Conservation (phyloP, 2,329 filamentous ascomycete species). For the Epichloe uncinata region DNA sequence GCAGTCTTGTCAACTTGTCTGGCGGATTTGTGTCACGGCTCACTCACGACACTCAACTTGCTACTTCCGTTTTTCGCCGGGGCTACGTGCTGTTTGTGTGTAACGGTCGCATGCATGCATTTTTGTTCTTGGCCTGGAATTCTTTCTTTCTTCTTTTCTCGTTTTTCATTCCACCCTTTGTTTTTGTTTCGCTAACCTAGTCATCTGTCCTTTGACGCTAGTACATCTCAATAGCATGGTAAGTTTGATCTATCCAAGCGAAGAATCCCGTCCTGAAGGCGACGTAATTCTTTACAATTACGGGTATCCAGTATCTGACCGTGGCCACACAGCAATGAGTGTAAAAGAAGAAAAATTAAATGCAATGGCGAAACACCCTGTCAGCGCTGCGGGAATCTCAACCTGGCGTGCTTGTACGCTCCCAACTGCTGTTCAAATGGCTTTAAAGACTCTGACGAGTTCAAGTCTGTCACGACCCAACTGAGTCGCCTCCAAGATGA, state of each 20-base stretch:
- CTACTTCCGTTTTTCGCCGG: no score
- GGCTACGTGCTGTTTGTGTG: background rate
- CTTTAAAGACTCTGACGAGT: slow-evolving; percentile 89
- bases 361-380: slow-evolving; percentile 60
- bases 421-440: slow-evolving; percentile 58
- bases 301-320: background rate
- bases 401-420: slow-evolving; percentile 51
- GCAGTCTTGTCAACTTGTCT: background rate
- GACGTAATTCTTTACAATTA: background rate
- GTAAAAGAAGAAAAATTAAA: slow-evolving; percentile 63
- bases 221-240: slow-evolving; percentile 52
- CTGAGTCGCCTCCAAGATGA: slow-evolving; percentile 69
- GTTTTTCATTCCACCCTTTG: no score
- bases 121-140: background rate
- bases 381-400: slow-evolving; percentile 54
- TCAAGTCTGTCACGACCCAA: slow-evolving; percentile 65
- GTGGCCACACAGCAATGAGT: slow-evolving; percentile 44
- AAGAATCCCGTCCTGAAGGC: no score
- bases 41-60: no score
- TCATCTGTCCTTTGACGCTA: slow-evolving; percentile 12
- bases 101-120: background rate
- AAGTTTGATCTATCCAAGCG: slow-evolving; percentile 14
- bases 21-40: background rate
- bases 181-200: background rate
- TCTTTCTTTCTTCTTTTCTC: background rate